Conservation (phyloP, 768 basidiomycete species). For the Naganishia antarctica region DNA sequence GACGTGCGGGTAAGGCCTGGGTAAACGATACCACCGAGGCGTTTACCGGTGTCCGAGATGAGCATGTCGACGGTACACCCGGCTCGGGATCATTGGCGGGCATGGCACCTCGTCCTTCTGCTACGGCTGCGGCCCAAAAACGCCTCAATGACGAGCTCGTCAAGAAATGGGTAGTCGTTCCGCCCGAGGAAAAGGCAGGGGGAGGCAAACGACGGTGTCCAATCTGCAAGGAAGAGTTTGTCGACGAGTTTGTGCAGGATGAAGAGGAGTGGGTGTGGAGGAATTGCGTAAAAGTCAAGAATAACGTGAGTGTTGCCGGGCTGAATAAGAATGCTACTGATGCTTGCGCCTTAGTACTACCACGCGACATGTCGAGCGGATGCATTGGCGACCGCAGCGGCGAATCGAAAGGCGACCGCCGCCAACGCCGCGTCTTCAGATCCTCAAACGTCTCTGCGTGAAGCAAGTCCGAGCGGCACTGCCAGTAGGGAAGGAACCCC, state of each 20-base stretch:
- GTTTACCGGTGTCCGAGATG: conserved; percentile 21
- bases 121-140: conserved; percentile 63
- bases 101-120: conserved; percentile 42
- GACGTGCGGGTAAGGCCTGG: conserved; percentile 66
- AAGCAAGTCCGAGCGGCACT: conserved; percentile 20
- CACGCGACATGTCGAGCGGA: conserved; percentile 94
- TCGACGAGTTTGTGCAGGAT: conserved; percentile 86
- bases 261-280: conserved; percentile 98
- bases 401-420: conserved; percentile 18
- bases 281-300: conserved; percentile 79
- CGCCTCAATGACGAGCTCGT: conserved; percentile 61
- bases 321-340: not conserved
- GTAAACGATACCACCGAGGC: conserved; percentile 56
- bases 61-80: not conserved
- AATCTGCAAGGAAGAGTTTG: conserved; percentile 89
- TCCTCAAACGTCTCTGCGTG: not conserved
- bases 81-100: not conserved
- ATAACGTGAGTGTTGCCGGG: conserved; percentile 60
- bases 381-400: conserved; percentile 34
- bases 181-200: conserved; percentile 51
- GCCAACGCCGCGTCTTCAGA: not conserved
- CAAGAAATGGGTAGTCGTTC: conserved; percentile 70
- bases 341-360: conserved; percentile 49
- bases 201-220: conserved; percentile 85
- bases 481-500: conserved; percentile 27